Conservation (phyloP, 768 basidiomycete genomes). For the Mycena capillaripes region DNA sequence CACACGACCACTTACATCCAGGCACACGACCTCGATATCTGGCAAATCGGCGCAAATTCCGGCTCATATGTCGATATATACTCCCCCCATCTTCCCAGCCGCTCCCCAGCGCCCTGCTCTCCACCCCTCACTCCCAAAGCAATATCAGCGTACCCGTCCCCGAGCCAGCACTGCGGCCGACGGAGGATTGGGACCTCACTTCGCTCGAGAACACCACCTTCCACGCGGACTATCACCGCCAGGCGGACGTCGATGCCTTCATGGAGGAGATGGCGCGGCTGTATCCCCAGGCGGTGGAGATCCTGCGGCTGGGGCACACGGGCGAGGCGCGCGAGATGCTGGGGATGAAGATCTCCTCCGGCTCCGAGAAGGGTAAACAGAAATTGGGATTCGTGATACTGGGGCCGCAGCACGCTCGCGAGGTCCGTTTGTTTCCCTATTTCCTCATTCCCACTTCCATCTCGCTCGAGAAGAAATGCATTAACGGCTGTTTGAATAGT, state of each 20-base stretch:
- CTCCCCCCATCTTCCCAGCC: slow-evolving; percentile 45
- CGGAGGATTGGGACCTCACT: slow-evolving; percentile 49
- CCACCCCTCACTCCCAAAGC: slow-evolving; percentile 25
- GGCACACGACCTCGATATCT: slow-evolving; percentile 64
- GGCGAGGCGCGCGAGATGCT: slow-evolving; percentile 72
- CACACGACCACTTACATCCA: slow-evolving; percentile 41
- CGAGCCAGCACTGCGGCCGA: background rate
- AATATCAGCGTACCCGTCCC: slow-evolving; percentile 25
- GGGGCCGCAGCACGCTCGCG: slow-evolving; percentile 83
- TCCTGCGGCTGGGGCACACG: slow-evolving; percentile 69
- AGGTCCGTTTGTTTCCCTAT: slow-evolving; percentile 57
- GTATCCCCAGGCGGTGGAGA: slow-evolving; percentile 60
- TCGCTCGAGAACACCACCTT: slow-evolving; percentile 55
- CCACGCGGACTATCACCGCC: slow-evolving; percentile 67
- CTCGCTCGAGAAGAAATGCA: background rate
- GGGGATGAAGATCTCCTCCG: slow-evolving; percentile 64
- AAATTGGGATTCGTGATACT: slow-evolving; percentile 76
- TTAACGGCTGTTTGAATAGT: slow-evolving; percentile 55
- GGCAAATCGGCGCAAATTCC: slow-evolving; percentile 54
- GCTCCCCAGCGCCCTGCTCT: slow-evolving; percentile 31
- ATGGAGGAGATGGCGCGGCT: slow-evolving; percentile 59
- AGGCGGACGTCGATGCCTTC: slow-evolving; percentile 67
- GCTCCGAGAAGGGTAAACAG: slow-evolving; percentile 27
- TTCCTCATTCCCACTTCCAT: background rate
- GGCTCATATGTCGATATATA: slow-evolving; percentile 65